Conservation (phyloP, 2,329 filamentous ascomycete species). For the Aureobasidium melanogenum region DNA sequence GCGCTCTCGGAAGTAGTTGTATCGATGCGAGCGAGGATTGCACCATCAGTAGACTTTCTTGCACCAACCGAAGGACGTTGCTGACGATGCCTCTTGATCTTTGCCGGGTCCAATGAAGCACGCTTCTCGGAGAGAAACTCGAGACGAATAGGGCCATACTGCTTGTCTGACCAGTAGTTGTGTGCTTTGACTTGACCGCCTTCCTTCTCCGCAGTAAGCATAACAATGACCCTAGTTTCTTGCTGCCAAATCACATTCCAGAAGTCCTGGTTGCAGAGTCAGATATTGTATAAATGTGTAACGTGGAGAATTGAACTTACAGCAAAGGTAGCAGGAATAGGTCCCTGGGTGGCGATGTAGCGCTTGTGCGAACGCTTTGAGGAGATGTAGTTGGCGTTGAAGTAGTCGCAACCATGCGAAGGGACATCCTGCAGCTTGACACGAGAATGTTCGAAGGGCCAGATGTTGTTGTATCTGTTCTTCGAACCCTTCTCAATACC, state of each 20-base stretch:
- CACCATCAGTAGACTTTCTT: constrained; percentile 27
- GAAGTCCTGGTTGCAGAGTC: constrained; percentile 59
- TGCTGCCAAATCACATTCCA: constrained; percentile 98
- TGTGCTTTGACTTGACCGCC: constrained; percentile 92
- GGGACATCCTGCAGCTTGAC: constrained; percentile 66
- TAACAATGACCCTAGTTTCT: constrained; percentile 88
- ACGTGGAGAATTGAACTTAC: constrained; percentile 42
- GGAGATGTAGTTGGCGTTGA: constrained; percentile 86
- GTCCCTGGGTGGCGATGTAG: constrained; percentile 93
- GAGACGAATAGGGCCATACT: constrained; percentile 70
- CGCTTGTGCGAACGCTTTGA: constrained; percentile 75
- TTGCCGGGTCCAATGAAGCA: constrained; percentile 60
- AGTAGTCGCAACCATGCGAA: constrained; percentile 73
- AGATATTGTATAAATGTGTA: neutral
- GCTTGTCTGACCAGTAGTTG: constrained; percentile 75
- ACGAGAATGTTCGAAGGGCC: constrained; percentile 88
- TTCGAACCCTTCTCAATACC: constrained; percentile 92
- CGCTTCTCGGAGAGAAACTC: constrained; percentile 73
- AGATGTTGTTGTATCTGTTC: constrained; percentile 96
- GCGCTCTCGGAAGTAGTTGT: constrained; percentile 17
- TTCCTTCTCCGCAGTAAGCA: constrained; percentile 91
- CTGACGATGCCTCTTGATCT: constrained; percentile 38
- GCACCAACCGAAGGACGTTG: constrained; percentile 26
- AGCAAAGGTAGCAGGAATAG: constrained; percentile 83
- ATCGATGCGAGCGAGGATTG: constrained; percentile 20